Evolutionary conservation across 495 filamentous ascomycete species (phyloP), one percentile per base, ranked within the genome.

Genomic region (Aspergillus haitiensis): DNA sequence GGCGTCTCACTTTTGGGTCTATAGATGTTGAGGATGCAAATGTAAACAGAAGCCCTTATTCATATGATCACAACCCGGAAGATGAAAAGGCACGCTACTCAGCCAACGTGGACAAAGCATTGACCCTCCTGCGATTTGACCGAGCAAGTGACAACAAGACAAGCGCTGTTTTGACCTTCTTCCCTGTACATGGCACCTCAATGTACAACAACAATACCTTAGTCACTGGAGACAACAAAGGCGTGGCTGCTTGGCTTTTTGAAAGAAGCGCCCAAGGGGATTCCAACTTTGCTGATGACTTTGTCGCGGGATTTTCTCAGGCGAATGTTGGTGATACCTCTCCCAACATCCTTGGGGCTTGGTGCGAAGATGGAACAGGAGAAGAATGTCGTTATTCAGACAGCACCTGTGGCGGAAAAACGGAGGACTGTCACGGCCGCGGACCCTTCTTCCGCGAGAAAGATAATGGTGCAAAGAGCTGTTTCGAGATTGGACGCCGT

Each of bases 171-270:
- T 67, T 98, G 50, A 96, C 90, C 6, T 98, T 92, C 90, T 97
- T 97, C 69, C 88, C 93, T 8, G 91, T 92, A 9, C 93, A 98
- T 67, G 94, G 94, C 11, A 98, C 93, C 0, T 93, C 90, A 7
- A 82, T 97, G 78, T 84, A 92, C 47, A 88, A 89, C 56, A 97
- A 98, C 72, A 97, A 98, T 69, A 97, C 91, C 7, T 75, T 97
- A 11, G 85, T 96, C 46, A 86, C 92, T 5, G 94, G 92, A 9
- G 93, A 98, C 70, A 98, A 98, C 71, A 98, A 98, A 73, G 93
- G 93, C 12, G 92, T 96, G 5, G 94, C 93, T 16, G 93, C 93
- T 1, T 86, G 86, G 63, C 73, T 94, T 7, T 90, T 97, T 58
- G 93, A 98, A 69, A 82, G 90, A 64, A 87, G 83, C 47, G 79